phyloP scores from a whole-genome alignment of 1,284 basidiomycete species.

The Moesziomyces sp. region DNA sequence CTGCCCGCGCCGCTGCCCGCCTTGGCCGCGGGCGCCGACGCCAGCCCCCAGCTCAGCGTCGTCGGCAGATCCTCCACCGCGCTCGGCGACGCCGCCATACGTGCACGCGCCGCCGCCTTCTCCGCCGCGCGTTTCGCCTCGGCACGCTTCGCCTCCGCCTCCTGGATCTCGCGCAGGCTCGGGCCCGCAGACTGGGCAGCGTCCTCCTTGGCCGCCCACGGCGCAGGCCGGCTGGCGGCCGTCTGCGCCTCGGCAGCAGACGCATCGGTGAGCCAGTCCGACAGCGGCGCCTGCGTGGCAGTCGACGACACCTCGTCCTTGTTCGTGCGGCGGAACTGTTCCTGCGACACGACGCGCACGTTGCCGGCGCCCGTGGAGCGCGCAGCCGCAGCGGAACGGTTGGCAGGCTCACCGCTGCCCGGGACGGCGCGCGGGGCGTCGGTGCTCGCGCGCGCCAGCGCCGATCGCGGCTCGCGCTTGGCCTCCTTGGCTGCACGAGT shows the following conservation, averaged over 20 bases:
- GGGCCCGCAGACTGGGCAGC: constrained; percentile 41
- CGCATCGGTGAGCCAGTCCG: constrained; percentile 47
- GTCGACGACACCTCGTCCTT: constrained; percentile 10
- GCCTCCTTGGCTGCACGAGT: constrained; percentile 23
- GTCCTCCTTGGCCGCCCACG: constrained; percentile 62
- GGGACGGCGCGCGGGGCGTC: constrained; percentile 14
- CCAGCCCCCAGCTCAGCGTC: constrained; percentile 70
- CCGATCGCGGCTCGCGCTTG: constrained; percentile 40
- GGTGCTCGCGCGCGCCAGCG: constrained; percentile 20
- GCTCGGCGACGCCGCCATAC: constrained; percentile 54
- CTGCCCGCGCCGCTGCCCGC: constrained; percentile 73
- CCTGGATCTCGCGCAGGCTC: constrained; percentile 93
- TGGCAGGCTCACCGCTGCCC: constrained; percentile 24
- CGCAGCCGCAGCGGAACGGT: constrained; percentile 23
- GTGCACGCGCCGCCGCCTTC: constrained; percentile 64
- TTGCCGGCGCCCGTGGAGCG: constrained; percentile 46
- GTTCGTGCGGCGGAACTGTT: constrained; percentile 47
- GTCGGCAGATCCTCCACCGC: constrained; percentile 52
- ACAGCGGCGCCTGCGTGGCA: constrained; percentile 34
- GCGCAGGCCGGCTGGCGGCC: constrained; percentile 53
- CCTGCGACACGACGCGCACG: constrained; percentile 54
- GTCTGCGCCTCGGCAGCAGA: constrained; percentile 16
- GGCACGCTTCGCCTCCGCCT: constrained; percentile 84
- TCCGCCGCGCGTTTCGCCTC: constrained; percentile 74
- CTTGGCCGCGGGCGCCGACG: constrained; percentile 68